These are phyloP conservation scores for Wickerhamiella pararugosa DNA, from an alignment of 1,139 yeast genomes.

Conservation along the genomic window DNA sequence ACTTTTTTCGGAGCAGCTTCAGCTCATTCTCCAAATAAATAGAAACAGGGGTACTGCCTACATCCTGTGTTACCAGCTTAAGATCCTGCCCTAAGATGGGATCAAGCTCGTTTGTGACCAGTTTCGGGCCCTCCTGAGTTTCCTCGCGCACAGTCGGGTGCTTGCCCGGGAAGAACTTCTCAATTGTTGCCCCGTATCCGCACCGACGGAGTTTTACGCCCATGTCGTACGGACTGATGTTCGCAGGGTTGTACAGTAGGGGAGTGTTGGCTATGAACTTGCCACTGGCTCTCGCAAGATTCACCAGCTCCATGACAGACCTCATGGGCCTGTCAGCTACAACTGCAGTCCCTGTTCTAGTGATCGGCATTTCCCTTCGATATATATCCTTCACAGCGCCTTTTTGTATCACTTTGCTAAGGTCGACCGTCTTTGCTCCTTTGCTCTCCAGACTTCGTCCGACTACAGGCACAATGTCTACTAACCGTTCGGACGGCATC, in stretches of 20 bases:
- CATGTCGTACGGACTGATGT: conserved; percentile 3
- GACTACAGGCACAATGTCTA: conserved; percentile 8
- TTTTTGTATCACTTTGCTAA: not conserved
- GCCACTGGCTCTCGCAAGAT: conserved; percentile 6
- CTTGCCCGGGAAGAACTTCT: not conserved
- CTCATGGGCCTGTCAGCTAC: conserved; percentile 2
- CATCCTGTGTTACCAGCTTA: not conserved
- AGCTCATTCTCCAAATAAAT: conserved; percentile 7
- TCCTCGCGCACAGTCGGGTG: not conserved
- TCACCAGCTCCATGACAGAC: conserved; percentile 7
- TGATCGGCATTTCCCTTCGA: conserved; percentile 4
- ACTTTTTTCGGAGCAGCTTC: conserved; percentile 1
- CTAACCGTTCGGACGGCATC: conserved; percentile 5
- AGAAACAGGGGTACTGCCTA: not conserved
- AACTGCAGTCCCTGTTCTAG: conserved; percentile 4
- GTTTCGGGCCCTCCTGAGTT: not conserved
- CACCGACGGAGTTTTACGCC: conserved; percentile 9
- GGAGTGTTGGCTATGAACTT: conserved; percentile 3
- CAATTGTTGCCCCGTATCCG: conserved; percentile 7
- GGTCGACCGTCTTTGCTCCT: conserved; percentile 2
- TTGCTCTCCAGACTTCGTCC: not conserved
- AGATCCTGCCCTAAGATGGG: conserved; percentile 6
- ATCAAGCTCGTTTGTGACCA: not conserved
- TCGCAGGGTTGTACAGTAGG: conserved; percentile 1
- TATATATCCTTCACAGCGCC: not conserved